Evolutionary conservation across 164 flowering plant genomes (phyloP).

Genomic region (Vitis labrusca): DNA sequence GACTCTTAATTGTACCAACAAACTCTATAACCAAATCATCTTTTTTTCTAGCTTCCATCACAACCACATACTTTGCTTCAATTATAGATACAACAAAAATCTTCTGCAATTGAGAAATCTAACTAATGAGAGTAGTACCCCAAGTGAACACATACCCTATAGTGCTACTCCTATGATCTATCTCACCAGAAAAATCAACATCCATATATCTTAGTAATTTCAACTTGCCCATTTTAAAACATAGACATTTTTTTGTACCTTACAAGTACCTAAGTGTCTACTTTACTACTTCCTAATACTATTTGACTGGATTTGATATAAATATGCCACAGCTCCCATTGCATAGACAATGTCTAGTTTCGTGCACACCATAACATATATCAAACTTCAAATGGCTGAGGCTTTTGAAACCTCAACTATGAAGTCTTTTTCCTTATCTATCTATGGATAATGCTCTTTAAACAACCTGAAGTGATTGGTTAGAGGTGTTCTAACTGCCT

Average conservation of each 20-base stretch:
- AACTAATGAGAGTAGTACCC: neutral
- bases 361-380: neutral
- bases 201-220: neutral
- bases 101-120: neutral
- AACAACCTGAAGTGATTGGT: neutral
- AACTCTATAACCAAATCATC: neutral
- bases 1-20: neutral
- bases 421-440: neutral
- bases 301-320: neutral
- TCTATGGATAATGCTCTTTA: neutral
- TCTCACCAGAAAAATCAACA: neutral
- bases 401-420: neutral
- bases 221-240: neutral
- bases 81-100: neutral
- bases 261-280: neutral
- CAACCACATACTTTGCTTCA: neutral
- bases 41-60: neutral
- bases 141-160: neutral
- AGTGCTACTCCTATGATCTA: neutral
- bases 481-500: neutral
- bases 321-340: neutral
- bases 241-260: neutral
- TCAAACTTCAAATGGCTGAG: neutral
- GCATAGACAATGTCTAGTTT: neutral
- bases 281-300: neutral